These are phyloP conservation scores for Hygrocybe punicea DNA, from an alignment of 768 basidiomycete genomes.

Conservation along the genomic window DNA sequence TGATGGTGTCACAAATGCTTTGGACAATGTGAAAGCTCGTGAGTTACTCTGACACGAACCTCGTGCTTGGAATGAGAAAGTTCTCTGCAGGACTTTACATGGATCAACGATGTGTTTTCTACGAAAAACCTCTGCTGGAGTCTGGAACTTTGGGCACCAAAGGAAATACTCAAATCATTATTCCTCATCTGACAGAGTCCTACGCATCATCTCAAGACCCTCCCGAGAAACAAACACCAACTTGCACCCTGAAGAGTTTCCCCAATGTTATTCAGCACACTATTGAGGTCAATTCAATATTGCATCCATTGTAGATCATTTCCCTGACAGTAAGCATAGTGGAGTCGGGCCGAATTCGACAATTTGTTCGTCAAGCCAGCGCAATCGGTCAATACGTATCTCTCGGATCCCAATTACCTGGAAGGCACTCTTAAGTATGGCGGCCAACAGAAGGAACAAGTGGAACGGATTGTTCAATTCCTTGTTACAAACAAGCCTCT, in stretches of 20 bases:
- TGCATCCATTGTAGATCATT: not conserved
- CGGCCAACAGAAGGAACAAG: slow-evolving; percentile 86
- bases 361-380: slow-evolving; percentile 90
- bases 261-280: slow-evolving; percentile 97
- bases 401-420: slow-evolving; percentile 93
- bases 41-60: slow-evolving; percentile 29
- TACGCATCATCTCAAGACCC: slow-evolving; percentile 98
- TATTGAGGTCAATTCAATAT: slow-evolving; percentile 65
- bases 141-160: slow-evolving; percentile 98
- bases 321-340: slow-evolving; percentile 45
- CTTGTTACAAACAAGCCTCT: slow-evolving; percentile 90
- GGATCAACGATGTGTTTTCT: slow-evolving; percentile 98
- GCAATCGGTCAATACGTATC: slow-evolving; percentile 91
- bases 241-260: slow-evolving; percentile 98
- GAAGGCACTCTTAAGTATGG: slow-evolving; percentile 88
- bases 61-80: slow-evolving; percentile 8
- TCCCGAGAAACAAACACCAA: slow-evolving; percentile 94
- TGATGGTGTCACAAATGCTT: slow-evolving; percentile 94
- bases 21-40: slow-evolving; percentile 97
- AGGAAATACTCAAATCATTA: slow-evolving; percentile 93
- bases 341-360: slow-evolving; percentile 92
- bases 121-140: slow-evolving; percentile 91
- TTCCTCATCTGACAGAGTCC: slow-evolving; percentile 92
- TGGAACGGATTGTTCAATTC: slow-evolving; percentile 83
- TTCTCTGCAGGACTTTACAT: slow-evolving; percentile 76